Percentiles rank a stretch among this genome's conserved stretches.
phyloP scores from a whole-genome alignment of 2,329 filamentous ascomycete species.

The Aspergillus quadrilineatus region DNA sequence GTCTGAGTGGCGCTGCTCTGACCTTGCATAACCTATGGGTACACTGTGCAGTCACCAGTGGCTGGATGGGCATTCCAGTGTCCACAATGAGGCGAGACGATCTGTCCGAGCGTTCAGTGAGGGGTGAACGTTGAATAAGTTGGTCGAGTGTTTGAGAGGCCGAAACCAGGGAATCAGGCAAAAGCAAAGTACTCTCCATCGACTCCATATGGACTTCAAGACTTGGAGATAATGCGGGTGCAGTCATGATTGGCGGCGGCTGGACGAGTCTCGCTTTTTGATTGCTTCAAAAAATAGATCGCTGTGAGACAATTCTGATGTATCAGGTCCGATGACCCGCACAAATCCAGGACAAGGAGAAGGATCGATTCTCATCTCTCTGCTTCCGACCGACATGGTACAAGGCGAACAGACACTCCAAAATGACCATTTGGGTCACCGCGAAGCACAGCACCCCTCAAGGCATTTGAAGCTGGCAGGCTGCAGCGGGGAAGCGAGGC shows the following conservation, averaged over 20 bases:
- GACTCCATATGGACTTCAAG: not conserved
- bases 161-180: conserved; percentile 2
- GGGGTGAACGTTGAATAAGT: not conserved
- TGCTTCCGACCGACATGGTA: not conserved
- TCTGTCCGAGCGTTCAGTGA: not conserved
- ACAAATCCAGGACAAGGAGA: not conserved
- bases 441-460: conserved; percentile 2
- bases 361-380: not conserved
- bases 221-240: not conserved
- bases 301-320: conserved; percentile 10
- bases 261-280: conserved; percentile 9
- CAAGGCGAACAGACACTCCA: conserved; percentile 2
- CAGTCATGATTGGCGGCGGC: conserved; percentile 8
- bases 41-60: not conserved
- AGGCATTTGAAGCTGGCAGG: conserved; percentile 1
- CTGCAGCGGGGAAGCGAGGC: not conserved
- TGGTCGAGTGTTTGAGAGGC: not conserved
- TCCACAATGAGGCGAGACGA: conserved; percentile 11
- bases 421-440: not conserved
- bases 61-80: not conserved
- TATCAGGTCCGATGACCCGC: conserved; percentile 13
- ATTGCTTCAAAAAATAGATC: conserved; percentile 11
- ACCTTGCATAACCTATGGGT: conserved; percentile 14
- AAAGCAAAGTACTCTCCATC: not conserved
- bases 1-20: conserved; percentile 7